phyloP scores from a whole-genome alignment of 257 asterid species.

The Fraxinus pennsylvanica region DNA sequence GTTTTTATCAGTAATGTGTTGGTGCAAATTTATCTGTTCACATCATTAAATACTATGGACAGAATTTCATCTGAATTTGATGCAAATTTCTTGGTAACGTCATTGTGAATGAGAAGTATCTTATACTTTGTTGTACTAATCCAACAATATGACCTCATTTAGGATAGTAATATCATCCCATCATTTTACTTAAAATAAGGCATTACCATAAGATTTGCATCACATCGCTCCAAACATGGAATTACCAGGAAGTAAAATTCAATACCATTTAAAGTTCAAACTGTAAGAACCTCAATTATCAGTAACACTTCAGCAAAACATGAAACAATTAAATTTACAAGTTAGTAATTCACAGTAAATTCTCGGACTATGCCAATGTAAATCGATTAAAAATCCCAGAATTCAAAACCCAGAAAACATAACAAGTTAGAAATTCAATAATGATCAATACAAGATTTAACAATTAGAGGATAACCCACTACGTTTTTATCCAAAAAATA shows the following conservation, averaged over 20 bases:
- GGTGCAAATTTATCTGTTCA: background rate
- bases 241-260: background rate
- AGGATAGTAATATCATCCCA: background rate
- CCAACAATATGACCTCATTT: background rate
- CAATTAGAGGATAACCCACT: background rate
- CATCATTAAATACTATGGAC: background rate
- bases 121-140: no score
- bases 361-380: background rate
- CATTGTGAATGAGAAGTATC: background rate
- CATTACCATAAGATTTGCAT: background rate
- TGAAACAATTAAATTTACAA: background rate
- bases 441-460: background rate
- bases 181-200: background rate
- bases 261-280: background rate
- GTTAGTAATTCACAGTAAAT: background rate
- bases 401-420: background rate
- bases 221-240: background rate
- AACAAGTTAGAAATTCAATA: background rate
- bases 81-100: background rate
- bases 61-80: background rate
- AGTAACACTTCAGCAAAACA: background rate
- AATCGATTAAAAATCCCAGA: background rate
- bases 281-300: background rate
- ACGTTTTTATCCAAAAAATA: background rate
- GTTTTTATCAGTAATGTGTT: background rate